Percentiles rank a stretch among this genome's conserved stretches.
phyloP scores from a whole-genome alignment of 2,329 filamentous ascomycete species.

The Fusarium austroafricanum region DNA sequence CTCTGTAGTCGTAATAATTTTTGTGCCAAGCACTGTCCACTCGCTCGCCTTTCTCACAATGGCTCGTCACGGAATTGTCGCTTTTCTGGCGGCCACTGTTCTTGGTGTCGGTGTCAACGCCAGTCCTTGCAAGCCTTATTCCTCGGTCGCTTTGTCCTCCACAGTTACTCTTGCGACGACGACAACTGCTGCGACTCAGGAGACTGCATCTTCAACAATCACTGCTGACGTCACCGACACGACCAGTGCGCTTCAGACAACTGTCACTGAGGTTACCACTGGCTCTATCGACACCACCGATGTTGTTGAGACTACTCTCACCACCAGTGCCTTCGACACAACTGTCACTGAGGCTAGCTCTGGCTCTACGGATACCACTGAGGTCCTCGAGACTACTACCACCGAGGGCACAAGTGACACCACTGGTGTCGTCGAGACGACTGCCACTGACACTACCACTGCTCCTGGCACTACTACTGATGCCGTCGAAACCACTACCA shows the following conservation, averaged over 20 bases:
- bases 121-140: conserved; percentile 5
- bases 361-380: neutral
- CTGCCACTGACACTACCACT: too few relatives aligned
- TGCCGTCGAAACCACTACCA: too few relatives aligned
- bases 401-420: too few relatives aligned
- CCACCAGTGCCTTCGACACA: neutral
- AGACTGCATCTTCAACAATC: neutral
- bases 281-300: neutral
- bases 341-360: neutral
- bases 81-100: neutral
- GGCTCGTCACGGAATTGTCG: conserved; percentile 4
- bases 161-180: neutral
- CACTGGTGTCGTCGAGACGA: neutral
- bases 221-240: neutral
- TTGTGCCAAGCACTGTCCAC: conserved; percentile 2
- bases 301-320: neutral
- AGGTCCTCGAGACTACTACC: neutral
- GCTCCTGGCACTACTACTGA: too few relatives aligned
- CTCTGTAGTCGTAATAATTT: neutral
- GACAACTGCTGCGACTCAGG: neutral
- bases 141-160: neutral
- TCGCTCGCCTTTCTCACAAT: neutral
- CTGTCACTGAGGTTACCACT: neutral
- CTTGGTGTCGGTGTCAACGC: neutral
- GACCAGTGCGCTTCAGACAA: neutral